These are phyloP conservation scores for Candida silvicultrix DNA, from an alignment of 805 yeast species.

Conservation along the genomic window DNA sequence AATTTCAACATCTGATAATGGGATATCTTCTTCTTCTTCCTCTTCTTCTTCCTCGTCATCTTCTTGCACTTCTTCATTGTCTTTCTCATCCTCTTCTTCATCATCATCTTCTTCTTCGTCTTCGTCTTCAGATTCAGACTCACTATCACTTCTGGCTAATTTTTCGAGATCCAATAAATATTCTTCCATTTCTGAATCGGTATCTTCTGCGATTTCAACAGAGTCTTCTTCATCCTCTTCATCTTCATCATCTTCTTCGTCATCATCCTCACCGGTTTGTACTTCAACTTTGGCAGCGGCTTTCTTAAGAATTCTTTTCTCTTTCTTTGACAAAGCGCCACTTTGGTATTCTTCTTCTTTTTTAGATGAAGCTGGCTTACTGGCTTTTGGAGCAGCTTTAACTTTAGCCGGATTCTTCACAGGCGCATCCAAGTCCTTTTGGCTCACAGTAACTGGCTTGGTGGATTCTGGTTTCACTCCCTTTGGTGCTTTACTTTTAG, in stretches of 20 bases:
- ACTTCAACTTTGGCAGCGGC: conserved; percentile 17
- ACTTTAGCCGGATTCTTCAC: not conserved
- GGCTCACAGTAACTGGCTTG: not conserved
- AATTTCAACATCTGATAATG: conserved; percentile 84
- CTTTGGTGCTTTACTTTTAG: not conserved
- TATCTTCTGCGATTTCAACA: conserved; percentile 38
- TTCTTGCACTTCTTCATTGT: conserved; percentile 38
- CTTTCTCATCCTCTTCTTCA: conserved; percentile 28
- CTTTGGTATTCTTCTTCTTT: conserved; percentile 38
- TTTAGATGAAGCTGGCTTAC: conserved; percentile 9
- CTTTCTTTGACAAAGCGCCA: conserved; percentile 53
- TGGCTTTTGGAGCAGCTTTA: conserved; percentile 5
- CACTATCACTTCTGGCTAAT: conserved; percentile 48
- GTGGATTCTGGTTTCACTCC: not conserved
- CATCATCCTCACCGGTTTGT: conserved; percentile 11
- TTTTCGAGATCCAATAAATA: conserved; percentile 43
- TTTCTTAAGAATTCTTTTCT: conserved; percentile 53
- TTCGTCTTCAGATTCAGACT: conserved; percentile 25
- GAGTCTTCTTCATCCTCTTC: conserved; percentile 15
- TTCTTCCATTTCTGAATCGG: conserved; percentile 39
- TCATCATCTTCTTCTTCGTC: conserved; percentile 32
- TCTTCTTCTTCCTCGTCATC: conserved; percentile 52
- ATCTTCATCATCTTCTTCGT: conserved; percentile 19
- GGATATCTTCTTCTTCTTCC: conserved; percentile 75
- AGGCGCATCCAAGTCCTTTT: not conserved